These are phyloP conservation scores for Coemansia sp. DNA, from an alignment of 192 early-diverging fungal genomes.

Conservation along the genomic window DNA sequence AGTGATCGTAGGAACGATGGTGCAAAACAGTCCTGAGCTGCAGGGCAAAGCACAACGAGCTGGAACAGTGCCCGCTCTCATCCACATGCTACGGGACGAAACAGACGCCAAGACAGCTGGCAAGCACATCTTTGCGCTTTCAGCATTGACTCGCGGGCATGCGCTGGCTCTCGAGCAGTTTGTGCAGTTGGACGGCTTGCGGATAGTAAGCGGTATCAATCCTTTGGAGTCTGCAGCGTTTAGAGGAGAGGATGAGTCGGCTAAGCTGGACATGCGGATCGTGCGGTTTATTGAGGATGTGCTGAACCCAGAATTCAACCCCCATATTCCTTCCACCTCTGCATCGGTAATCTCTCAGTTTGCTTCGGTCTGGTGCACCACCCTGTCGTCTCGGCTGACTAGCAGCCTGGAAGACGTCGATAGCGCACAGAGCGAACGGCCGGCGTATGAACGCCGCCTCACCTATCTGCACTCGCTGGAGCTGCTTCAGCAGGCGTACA, in stretches of 20 bases:
- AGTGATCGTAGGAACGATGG: slow-evolving; percentile 52
- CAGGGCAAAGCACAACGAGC: slow-evolving; percentile 16
- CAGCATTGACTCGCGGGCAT: slow-evolving; percentile 43
- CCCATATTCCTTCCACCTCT: slow-evolving; percentile 2
- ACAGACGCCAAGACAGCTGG: slow-evolving; percentile 13
- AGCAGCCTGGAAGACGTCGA: slow-evolving; percentile 10
- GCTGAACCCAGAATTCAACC: slow-evolving; percentile 39
- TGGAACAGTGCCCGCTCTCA: slow-evolving; percentile 22
- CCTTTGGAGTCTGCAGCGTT: slow-evolving; percentile 4
- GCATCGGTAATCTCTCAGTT: slow-evolving; percentile 9
- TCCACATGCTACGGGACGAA: slow-evolving; percentile 18
- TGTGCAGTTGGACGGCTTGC: slow-evolving; percentile 26
- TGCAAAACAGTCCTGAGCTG: slow-evolving; percentile 53
- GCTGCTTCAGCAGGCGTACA: slow-evolving; percentile 15
- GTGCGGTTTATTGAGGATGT: slow-evolving; percentile 44
- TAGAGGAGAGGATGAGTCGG: slow-evolving; percentile 11
- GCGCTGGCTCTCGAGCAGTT: slow-evolving; percentile 35
- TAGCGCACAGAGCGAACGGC: neutral
- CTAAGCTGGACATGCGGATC: slow-evolving; percentile 23
- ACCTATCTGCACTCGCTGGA: slow-evolving; percentile 26
- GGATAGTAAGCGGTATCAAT: slow-evolving; percentile 13
- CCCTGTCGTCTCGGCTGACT: slow-evolving; percentile 18
- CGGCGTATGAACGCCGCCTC: slow-evolving; percentile 14
- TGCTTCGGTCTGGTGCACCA: slow-evolving; percentile 30
- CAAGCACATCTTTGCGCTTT: slow-evolving; percentile 45